phyloP scores from a whole-genome alignment of 1,284 basidiomycete genomes.

The Vanrija sp. region DNA sequence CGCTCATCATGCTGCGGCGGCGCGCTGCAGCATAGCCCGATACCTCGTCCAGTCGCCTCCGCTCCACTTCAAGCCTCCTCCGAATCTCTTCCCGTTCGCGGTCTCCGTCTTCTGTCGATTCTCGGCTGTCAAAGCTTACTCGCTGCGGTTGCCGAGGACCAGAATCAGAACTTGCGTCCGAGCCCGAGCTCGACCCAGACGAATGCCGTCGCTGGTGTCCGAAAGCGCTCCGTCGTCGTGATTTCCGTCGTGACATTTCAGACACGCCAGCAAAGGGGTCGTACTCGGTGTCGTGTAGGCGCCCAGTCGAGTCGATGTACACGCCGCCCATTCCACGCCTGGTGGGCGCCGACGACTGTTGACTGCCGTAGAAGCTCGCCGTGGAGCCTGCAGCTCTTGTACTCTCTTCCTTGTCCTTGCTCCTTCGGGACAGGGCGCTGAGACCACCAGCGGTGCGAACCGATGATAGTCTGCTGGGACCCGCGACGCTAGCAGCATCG shows the following conservation, averaged over 20 bases:
- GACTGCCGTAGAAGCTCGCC: constrained; percentile 5
- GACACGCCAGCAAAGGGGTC: constrained; percentile 47
- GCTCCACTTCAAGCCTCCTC: constrained; percentile 34
- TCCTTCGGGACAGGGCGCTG: constrained; percentile 13
- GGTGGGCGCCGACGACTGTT: not conserved
- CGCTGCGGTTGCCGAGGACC: not conserved
- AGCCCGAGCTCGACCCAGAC: constrained; percentile 16
- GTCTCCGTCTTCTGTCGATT: constrained; percentile 4
- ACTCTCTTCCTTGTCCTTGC: constrained; percentile 16
- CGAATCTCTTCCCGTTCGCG: constrained; percentile 36
- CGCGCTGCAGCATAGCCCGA: constrained; percentile 38
- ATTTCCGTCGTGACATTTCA: constrained; percentile 38
- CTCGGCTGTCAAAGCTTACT: not conserved
- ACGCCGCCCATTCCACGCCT: constrained; percentile 22
- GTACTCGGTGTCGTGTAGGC: constrained; percentile 48
- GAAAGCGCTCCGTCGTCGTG: constrained; percentile 39
- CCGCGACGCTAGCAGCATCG: constrained; percentile 26
- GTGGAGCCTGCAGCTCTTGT: constrained; percentile 9
- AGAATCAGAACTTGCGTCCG: constrained; percentile 6
- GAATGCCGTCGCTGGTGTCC: constrained; percentile 29
- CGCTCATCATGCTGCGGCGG: constrained; percentile 37
- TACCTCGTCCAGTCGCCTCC: constrained; percentile 39
- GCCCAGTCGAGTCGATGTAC: constrained; percentile 44
- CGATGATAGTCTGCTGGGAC: constrained; percentile 25
- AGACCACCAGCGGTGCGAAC: constrained; percentile 34